Percentiles rank a stretch among this genome's conserved stretches.
phyloP scores from a whole-genome alignment of 2,329 filamentous ascomycete species.

The Fusarium guadeloupense region DNA sequence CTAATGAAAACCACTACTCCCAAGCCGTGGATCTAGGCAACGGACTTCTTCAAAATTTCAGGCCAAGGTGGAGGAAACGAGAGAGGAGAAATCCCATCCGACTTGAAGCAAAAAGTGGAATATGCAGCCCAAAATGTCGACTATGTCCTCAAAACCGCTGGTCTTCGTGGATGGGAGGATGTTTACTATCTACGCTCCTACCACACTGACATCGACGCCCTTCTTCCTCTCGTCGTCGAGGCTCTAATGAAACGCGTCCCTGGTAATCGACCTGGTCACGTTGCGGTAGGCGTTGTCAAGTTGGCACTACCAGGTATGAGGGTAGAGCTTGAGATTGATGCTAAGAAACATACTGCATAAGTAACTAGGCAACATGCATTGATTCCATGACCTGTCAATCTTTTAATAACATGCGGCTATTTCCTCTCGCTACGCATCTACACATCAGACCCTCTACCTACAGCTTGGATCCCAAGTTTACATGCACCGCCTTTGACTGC shows the following conservation, averaged over 20 bases:
- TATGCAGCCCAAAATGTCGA: constrained; percentile 40
- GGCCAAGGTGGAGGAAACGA: constrained; percentile 39
- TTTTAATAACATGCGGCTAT: not conserved
- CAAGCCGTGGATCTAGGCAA: constrained; percentile 38
- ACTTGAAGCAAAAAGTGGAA: constrained; percentile 22
- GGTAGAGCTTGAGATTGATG: constrained; percentile 39
- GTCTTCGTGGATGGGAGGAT: constrained; percentile 42
- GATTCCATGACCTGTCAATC: too few relatives aligned
- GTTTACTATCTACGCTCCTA: constrained; percentile 41
- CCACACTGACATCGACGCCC: constrained; percentile 34
- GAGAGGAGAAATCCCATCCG: constrained; percentile 23
- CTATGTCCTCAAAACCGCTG: constrained; percentile 34
- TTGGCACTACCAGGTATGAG: constrained; percentile 32
- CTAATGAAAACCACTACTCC: constrained; percentile 35
- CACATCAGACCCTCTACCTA: not conserved
- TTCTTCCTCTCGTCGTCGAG: constrained; percentile 11
- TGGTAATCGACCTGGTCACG: constrained; percentile 17
- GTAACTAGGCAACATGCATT: constrained; percentile 22
- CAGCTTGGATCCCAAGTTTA: constrained; percentile 34
- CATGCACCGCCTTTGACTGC: constrained; percentile 40
- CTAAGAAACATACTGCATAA: constrained; percentile 1
- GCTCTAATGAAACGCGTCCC: constrained; percentile 23
- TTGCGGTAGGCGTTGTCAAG: constrained; percentile 15
- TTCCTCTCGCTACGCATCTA: not conserved
- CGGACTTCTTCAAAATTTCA: constrained; percentile 36